Evolutionary conservation across 192 early-diverging fungal genomes (phyloP), one percentile per base, ranked within the genome.

Genomic region (Linnemannia elongata): DNA sequence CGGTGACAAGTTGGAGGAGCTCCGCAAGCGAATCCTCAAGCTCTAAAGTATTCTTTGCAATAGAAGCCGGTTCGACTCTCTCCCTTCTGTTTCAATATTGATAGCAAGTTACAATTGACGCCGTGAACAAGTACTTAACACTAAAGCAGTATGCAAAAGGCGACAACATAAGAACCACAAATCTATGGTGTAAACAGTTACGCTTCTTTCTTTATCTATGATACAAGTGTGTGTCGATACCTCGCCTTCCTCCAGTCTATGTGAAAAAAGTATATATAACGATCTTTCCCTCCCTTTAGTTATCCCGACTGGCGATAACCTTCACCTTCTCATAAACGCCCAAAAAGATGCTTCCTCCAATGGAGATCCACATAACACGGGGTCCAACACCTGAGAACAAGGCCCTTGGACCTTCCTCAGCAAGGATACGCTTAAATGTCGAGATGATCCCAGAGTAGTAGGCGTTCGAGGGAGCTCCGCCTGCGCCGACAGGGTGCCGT

Each of bases 311-410:
- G 18, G 45, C 20, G 24, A 76, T 18, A 68, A 78, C 27, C 13
- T 92, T 93, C 76, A 87, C 92, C 89, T 95, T 93, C 83, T 99
- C 98, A 89, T 99, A 99, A 8, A 94, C 96, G 47, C 98, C 98
- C 76, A 99, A 92, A 87, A 99, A 99, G 57, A 99, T 96, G 79
- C 94, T 94, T 69, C 98, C 98, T 66, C 98, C 98, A 71, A 98
- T 93, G 55, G 95, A 96, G 57, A 99, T 98, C 98, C 98, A 99
- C 72, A 96, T 91, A 10, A 97, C 96, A 70, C 98, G 95, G 6
- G 98, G 98, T 4, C 96, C 96, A 78, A 99, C 90, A 15, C 98
- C 98, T n/a, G 93, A 91, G 70, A 98, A 97, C 70, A 99, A 88
- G 35, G 92, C 93, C 6, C 93, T 83, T 22, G 90, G 66, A 20